A percentile compares a stretch with the other conserved stretches of the same genome.
These are phyloP conservation scores for Diutina ranongensis DNA, from an alignment of 1,139 yeast species.

Conservation along the genomic window DNA sequence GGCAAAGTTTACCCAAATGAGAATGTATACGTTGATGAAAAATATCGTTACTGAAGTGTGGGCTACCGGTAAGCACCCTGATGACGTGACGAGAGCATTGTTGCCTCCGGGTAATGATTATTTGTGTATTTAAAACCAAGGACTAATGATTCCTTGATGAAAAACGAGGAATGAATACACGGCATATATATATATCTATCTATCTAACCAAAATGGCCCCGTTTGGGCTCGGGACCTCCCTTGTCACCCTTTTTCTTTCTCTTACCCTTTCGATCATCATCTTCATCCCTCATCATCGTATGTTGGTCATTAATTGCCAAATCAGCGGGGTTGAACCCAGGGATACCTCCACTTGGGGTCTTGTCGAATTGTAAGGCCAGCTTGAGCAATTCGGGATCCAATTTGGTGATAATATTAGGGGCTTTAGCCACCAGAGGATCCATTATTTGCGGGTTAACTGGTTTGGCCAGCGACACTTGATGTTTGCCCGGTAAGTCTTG, in stretches of 20 bases:
- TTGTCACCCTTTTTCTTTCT: background rate
- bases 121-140: background rate
- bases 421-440: constrained; percentile 32
- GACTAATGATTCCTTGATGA: background rate
- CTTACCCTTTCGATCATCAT: background rate
- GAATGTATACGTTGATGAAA: constrained; percentile 31
- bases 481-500: constrained; percentile 79
- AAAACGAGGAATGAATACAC: background rate
- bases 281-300: constrained; percentile 30
- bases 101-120: background rate
- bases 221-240: constrained; percentile 1
- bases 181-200: background rate
- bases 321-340: constrained; percentile 64
- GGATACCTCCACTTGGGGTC: constrained; percentile 62
- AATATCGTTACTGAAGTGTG: constrained; percentile 31
- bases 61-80: constrained; percentile 12
- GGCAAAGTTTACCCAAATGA: constrained; percentile 39
- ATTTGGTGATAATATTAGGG: constrained; percentile 29
- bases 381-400: constrained; percentile 24
- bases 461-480: constrained; percentile 32
- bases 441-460: constrained; percentile 36
- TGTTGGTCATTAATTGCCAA: constrained; percentile 52
- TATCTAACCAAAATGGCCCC: background rate
- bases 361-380: constrained; percentile 52
- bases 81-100: background rate